Evolutionary conservation across 1,284 basidiomycete species (phyloP).

Genomic region (Inonotus hispidus): DNA sequence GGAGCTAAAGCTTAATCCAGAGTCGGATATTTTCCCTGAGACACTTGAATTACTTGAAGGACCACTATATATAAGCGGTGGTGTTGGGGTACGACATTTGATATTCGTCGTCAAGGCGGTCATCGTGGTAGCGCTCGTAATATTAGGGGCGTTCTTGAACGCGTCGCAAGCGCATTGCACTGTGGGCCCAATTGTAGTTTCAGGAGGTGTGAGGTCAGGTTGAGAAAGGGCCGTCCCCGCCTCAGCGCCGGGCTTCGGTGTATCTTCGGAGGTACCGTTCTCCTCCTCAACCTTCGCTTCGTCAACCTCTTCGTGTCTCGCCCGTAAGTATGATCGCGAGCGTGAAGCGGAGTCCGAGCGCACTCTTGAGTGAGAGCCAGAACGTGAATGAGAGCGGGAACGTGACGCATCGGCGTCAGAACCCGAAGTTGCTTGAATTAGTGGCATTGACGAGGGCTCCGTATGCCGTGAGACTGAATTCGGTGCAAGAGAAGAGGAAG

Average conservation of each 20-base stretch:
- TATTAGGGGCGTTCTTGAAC: neutral
- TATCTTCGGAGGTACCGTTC: conserved; percentile 13
- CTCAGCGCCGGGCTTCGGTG: neutral
- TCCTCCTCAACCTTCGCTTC: neutral
- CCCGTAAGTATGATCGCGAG: neutral
- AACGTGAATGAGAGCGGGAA: conserved; percentile 2
- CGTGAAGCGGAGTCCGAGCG: conserved; percentile 4
- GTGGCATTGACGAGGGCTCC: neutral
- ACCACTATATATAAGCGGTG: conserved; percentile 5
- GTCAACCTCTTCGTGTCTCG: neutral
- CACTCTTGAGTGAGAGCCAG: neutral
- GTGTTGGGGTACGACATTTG: neutral
- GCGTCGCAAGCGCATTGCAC: neutral
- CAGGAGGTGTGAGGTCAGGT: neutral
- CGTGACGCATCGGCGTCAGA: conserved; percentile 7
- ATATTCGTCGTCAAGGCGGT: neutral
- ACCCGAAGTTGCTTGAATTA: neutral
- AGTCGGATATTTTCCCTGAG: neutral
- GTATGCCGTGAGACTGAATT: neutral
- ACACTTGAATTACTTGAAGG: neutral
- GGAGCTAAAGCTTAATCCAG: neutral
- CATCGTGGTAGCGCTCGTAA: neutral
- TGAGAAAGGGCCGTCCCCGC: neutral
- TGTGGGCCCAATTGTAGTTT: neutral
- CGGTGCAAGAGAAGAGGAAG: neutral